Conservation (phyloP, 2,329 filamentous ascomycete species). For the Trichoderma asperellum region DNA sequence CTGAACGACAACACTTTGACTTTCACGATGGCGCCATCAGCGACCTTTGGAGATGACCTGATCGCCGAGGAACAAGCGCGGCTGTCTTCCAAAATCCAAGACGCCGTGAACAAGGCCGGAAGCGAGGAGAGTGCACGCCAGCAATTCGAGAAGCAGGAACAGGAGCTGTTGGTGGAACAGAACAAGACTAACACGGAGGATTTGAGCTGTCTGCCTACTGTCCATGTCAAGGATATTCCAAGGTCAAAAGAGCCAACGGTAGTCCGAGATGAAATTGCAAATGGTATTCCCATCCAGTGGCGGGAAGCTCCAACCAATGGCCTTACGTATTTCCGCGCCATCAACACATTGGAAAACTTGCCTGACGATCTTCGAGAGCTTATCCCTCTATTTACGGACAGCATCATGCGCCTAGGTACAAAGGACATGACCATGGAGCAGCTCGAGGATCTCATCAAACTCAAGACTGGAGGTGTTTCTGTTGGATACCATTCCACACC, state of each 20-base stretch:
- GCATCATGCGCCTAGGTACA: slow-evolving; percentile 91
- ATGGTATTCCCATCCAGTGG: slow-evolving; percentile 78
- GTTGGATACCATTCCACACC: slow-evolving; percentile 83
- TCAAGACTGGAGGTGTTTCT: slow-evolving; percentile 90
- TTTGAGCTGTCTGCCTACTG: slow-evolving; percentile 82
- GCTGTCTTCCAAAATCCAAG: slow-evolving; percentile 72
- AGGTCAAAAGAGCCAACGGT: slow-evolving; percentile 67
- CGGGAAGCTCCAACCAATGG: slow-evolving; percentile 92
- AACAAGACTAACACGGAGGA: slow-evolving; percentile 83
- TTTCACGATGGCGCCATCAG: slow-evolving; percentile 91
- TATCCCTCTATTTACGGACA: slow-evolving; percentile 87
- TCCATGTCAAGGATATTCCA: slow-evolving; percentile 88
- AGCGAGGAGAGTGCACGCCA: slow-evolving; percentile 72
- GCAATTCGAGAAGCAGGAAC: slow-evolving; percentile 75
- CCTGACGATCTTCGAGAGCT: slow-evolving; percentile 83
- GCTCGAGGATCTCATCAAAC: slow-evolving; percentile 91
- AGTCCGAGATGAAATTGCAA: slow-evolving; percentile 66
- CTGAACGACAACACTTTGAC: slow-evolving; percentile 84
- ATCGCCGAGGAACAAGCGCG: slow-evolving; percentile 76
- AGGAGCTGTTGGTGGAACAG: slow-evolving; percentile 79
- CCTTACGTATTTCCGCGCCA: slow-evolving; percentile 90
- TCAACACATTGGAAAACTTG: slow-evolving; percentile 77
- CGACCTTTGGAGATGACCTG: slow-evolving; percentile 73
- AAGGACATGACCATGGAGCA: slow-evolving; percentile 88
- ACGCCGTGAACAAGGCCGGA: slow-evolving; percentile 69